Base-by-base conservation (phyloP, 805 yeast genomes). In the Candida ascalaphidarum region DNA sequence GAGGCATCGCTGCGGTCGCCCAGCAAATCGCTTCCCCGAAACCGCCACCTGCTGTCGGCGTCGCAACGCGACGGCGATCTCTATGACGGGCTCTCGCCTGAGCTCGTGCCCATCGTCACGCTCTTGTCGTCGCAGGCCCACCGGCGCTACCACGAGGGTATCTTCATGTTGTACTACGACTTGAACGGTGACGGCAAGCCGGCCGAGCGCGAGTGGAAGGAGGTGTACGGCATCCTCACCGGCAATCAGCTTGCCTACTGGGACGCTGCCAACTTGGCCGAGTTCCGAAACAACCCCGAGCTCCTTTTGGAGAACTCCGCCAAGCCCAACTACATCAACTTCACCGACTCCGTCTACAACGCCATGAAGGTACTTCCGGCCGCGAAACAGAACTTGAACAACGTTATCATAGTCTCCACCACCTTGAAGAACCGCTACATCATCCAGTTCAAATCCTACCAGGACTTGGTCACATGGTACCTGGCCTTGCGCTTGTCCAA, bases 171-270 rank as follows among this genome's bases (percentile, higher is more conserved):
- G 7, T 60, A 81, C 35, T 75, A 77, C 41, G 89, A 81, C 41
- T 58, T 82, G 41, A 76, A 77, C 45, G 73, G 82, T 15, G 95
- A 89, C 40, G 98, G 98, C 7, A 71, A 77, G 31, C 88, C 95
- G 0, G 77, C 80, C 0, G 82, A 79, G 27, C 65, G 96, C 25
- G 68, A 70, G 43, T 92, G 98, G 98, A 67, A 70, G 30, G 96
- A 92, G 56, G 95, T 88, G 14, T 92, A 82, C 51, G 97, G 95
- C 24, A 84, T 83, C 11, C 61, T 92, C 23, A 75, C 84, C 4
- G 98, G 98, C 13, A 83, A 84, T 33, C 95, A 89, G 44, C 61
- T 92, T 35, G 94, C 96, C 0, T 72, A 84, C 36, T 92, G 97
- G 96, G 86, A 86, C 48, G 84, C 85, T 3, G 75, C 74, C 22